phyloP scores from a whole-genome alignment of 768 basidiomycete species.

The Russula olivacea region DNA sequence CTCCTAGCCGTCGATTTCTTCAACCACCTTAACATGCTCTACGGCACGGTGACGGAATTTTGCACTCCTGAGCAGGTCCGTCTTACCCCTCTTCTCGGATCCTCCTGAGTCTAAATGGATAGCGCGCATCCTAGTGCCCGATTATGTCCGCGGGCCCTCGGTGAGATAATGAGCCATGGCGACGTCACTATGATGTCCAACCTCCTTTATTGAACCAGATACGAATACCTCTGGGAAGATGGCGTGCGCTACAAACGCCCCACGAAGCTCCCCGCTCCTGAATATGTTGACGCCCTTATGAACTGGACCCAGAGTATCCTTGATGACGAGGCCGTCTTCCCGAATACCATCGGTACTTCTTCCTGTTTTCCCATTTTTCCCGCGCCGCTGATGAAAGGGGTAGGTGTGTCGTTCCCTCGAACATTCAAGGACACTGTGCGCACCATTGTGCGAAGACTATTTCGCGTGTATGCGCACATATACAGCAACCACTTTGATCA shows the following conservation, averaged over 20 bases:
- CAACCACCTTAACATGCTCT: constrained; percentile 99
- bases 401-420: constrained; percentile 17
- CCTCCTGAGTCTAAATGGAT: constrained; percentile 1
- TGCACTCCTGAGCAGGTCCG: constrained; percentile 88
- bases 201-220: constrained; percentile 41
- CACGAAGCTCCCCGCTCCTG: constrained; percentile 90
- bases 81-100: not conserved
- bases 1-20: constrained; percentile 93
- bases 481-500: constrained; percentile 99
- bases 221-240: constrained; percentile 94
- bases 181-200: not conserved
- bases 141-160: constrained; percentile 95
- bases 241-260: constrained; percentile 81
- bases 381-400: not conserved
- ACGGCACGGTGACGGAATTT: constrained; percentile 97
- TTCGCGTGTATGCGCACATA: constrained; percentile 96
- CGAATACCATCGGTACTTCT: constrained; percentile 77
- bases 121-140: constrained; percentile 55
- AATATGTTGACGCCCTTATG: constrained; percentile 98
- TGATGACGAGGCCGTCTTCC: constrained; percentile 90
- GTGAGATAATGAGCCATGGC: constrained; percentile 37
- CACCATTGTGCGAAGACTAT: constrained; percentile 85
- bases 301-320: constrained; percentile 93
- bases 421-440: constrained; percentile 65
- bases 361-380: not conserved